Base-by-base conservation (phyloP, 768 basidiomycete species). In the Mycena albidolilacea region DNA sequence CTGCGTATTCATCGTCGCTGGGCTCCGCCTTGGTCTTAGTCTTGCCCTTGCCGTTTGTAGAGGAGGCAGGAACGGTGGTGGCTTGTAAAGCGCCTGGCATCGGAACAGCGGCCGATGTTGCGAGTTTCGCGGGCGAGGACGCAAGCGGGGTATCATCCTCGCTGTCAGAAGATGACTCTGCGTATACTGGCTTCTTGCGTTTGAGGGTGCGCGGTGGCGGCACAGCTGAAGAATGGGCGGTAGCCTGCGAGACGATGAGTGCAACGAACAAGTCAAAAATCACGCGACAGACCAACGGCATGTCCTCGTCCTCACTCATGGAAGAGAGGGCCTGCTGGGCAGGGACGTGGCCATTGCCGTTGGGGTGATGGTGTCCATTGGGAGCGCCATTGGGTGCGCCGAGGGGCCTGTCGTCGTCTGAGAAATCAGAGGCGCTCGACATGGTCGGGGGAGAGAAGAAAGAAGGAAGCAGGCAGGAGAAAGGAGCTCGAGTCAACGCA, bases 141-240 rank as follows among this genome's bases (percentile, higher is more conserved):
- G 93, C 91, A 48, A 94, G 87, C 64, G 92, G 93, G 19, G 84
- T 85, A 67, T 94, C 93, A 74, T 95, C 92, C 58, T 93, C 93
- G 72, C 90, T 92, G 38, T 72, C 71, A 17, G 73, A 76, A 63
- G 90, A 88, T 70, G 79, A 85, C 17, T 88, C 88, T 23, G 84
- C 85, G 71, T 86, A 86, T 37, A 83, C 79, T 35, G 85, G 82
- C 77, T 89, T 90, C 84, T 91, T 92, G 79, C 92, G 90, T 83
- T 95, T 95, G 72, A 84, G 72, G 60, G 76, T 80, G 62, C 84
- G 84, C 60, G 81, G 77, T 60, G 82, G 80, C 23, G 82, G 81
- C 30, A 30, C 30, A 30, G 30, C 23, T 43, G 86, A 82, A 80
- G 86, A 83, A 62, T 82, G 83, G 73, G 84, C 87, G 66, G 85